phyloP scores from a whole-genome alignment of 768 basidiomycete genomes.

The Boletus huronensis region DNA sequence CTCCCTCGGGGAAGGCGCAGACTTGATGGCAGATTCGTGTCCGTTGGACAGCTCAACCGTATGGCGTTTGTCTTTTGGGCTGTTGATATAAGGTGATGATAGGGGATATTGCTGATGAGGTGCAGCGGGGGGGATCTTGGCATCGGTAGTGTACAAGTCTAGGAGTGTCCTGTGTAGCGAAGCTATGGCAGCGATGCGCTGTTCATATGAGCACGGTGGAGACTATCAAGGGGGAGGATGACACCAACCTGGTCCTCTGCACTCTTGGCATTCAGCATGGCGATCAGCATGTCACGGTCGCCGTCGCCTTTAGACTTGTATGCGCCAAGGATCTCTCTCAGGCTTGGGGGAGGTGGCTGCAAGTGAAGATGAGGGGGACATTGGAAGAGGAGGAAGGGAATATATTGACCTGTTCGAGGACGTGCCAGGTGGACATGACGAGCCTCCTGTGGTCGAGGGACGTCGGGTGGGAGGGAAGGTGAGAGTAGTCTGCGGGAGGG shows the following conservation, averaged over 20 bases:
- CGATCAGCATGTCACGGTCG: slow-evolving; percentile 86
- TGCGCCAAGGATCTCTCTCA: slow-evolving; percentile 83
- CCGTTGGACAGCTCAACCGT: slow-evolving; percentile 15
- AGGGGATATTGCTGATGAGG: slow-evolving; percentile 34
- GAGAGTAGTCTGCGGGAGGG: slow-evolving; percentile 17
- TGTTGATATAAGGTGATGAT: slow-evolving; percentile 33
- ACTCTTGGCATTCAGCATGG: slow-evolving; percentile 88
- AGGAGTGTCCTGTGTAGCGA: slow-evolving; percentile 69
- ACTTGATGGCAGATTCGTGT: slow-evolving; percentile 13
- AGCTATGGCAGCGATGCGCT: slow-evolving; percentile 72
- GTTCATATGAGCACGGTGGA: slow-evolving; percentile 8
- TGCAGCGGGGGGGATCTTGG: slow-evolving; percentile 30
- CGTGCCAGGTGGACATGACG: slow-evolving; percentile 42
- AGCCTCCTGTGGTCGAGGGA: slow-evolving; percentile 32
- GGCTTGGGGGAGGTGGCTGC: slow-evolving; percentile 72
- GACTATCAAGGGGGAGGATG: slow-evolving; percentile 4
- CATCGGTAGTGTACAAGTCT: slow-evolving; percentile 44
- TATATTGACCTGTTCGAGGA: slow-evolving; percentile 44
- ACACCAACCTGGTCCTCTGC: slow-evolving; percentile 84
- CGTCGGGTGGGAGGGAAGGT: slow-evolving; percentile 7
- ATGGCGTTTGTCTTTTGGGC: slow-evolving; percentile 21
- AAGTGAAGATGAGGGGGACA: slow-evolving; percentile 1
- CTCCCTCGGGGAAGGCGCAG: slow-evolving; percentile 22
- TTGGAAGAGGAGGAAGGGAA: not conserved
- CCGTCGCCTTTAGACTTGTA: slow-evolving; percentile 86